Conservation (phyloP, 306 rosid species). For the Fragaria vesca region DNA sequence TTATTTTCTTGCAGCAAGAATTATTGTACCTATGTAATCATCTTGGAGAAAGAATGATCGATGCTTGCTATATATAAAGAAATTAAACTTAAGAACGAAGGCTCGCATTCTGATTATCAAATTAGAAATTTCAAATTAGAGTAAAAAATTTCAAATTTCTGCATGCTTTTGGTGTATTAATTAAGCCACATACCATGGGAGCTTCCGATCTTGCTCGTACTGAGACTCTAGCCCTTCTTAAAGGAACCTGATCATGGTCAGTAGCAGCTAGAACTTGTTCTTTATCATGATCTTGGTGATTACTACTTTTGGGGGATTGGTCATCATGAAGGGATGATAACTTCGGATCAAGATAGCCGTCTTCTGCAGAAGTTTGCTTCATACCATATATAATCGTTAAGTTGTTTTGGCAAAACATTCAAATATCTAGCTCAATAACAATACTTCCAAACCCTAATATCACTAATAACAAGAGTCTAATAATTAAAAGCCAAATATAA, state of each 20-base stretch:
- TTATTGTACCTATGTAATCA: no score
- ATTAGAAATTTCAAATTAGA: background rate
- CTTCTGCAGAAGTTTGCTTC: background rate
- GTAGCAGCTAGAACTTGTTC: background rate
- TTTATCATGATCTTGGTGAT: background rate
- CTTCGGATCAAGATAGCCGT: background rate
- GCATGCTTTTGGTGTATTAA: background rate
- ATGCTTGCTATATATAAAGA: no score
- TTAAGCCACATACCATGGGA: background rate
- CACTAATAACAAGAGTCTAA: background rate
- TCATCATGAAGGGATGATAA: background rate
- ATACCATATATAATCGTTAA: background rate
- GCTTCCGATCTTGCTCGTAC: conserved; percentile 6
- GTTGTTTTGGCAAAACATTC: background rate
- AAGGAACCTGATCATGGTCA: background rate
- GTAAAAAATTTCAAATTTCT: background rate
- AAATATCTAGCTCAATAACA: background rate
- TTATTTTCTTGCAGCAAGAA: background rate
- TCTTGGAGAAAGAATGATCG: background rate
- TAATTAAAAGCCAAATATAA: background rate
- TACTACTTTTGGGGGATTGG: background rate
- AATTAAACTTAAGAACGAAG: no score
- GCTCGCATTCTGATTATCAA: background rate
- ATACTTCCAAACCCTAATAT: conserved; percentile 2
- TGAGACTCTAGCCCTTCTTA: background rate